Conservation (phyloP, 2,329 filamentous ascomycete species). For the Amauroascus niger region DNA sequence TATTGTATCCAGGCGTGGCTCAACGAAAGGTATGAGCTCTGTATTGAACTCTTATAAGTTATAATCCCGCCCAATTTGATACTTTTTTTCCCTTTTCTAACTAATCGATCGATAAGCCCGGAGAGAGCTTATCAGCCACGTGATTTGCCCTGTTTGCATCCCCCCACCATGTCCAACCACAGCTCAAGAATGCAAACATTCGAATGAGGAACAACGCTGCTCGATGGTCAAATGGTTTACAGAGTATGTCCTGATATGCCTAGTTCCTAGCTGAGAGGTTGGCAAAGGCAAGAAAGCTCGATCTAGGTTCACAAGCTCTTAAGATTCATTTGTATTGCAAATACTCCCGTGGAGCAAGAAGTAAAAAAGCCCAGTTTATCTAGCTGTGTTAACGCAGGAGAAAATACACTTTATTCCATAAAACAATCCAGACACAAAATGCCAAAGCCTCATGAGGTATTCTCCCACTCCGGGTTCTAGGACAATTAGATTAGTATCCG, state of each 20-base stretch:
- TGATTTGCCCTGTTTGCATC: background rate
- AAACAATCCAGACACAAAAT: background rate
- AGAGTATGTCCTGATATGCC: no score
- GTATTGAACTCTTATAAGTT: background rate
- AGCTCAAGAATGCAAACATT: no score
- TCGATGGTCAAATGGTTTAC: no score
- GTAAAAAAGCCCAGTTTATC: constrained; percentile 1
- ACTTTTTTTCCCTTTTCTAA: background rate
- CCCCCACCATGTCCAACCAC: no score
- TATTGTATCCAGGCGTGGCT: background rate
- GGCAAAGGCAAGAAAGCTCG: background rate
- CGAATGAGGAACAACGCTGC: no score
- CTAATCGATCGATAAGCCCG: no score
- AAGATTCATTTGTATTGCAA: background rate
- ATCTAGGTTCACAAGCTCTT: background rate
- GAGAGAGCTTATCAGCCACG: constrained; percentile 4
- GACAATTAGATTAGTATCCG: constrained; percentile 18
- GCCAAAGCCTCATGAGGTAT: constrained; percentile 19
- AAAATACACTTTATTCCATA: constrained; percentile 7
- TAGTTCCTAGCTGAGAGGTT: background rate
- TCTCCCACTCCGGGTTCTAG: constrained; percentile 42
- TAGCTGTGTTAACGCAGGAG: constrained; percentile 4
- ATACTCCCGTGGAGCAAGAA: background rate
- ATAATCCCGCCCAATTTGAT: background rate
- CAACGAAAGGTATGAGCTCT: background rate